A percentile compares a stretch with the other conserved stretches of the same genome.
Evolutionary conservation across 306 rosid genomes (phyloP).

Genomic region (Canavalia ensiformis): DNA sequence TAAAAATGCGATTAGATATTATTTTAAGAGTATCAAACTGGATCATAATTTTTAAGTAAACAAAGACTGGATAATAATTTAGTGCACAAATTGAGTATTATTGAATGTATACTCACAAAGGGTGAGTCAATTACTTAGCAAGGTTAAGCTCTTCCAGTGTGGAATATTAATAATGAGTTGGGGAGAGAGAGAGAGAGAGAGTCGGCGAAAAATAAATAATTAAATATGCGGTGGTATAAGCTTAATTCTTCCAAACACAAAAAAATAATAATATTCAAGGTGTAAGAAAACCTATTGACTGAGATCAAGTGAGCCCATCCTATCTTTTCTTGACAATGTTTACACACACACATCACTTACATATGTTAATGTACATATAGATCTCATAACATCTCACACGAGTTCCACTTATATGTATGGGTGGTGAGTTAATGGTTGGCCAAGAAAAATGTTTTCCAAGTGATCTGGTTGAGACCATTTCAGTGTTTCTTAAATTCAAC

Average conservation of each 20-base stretch:
- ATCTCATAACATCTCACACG: neutral
- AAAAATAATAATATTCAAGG: neutral
- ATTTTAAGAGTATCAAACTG: constrained; percentile 24
- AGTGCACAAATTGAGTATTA: constrained; percentile 25
- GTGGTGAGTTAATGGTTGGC: neutral
- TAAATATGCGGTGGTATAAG: neutral
- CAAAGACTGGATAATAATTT: neutral
- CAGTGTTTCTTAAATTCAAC: neutral
- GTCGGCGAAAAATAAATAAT: neutral
- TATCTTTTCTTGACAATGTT: neutral
- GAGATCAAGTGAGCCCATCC: neutral
- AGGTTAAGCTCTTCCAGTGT: neutral
- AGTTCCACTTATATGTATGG: constrained; percentile 10
- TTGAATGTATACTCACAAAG: neutral
- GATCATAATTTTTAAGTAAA: neutral
- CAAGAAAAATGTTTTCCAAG: neutral
- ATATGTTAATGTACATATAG: neutral
- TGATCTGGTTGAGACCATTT: neutral
- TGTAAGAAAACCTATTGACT: neutral
- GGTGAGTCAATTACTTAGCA: neutral
- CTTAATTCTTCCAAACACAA: neutral
- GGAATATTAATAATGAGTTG: neutral
- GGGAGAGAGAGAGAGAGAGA: neutral
- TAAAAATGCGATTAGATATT: constrained; percentile 30
- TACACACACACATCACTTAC: neutral